Evolutionary conservation across 108 stramenopile species (phyloP), one percentile per base, ranked within the genome.

Genomic region (Cylindrotheca fusiformis): DNA sequence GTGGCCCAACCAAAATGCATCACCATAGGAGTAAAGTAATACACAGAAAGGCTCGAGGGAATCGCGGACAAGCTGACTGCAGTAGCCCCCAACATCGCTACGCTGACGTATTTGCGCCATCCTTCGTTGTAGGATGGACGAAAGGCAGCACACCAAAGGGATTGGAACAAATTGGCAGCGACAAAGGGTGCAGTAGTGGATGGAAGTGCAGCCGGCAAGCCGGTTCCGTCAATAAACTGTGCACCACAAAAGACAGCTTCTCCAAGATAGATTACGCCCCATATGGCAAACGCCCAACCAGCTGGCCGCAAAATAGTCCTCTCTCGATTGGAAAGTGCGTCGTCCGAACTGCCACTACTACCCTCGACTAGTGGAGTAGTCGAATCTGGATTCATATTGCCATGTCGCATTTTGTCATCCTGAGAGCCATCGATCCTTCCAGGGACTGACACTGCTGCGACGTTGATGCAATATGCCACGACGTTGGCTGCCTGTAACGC

Each of bases 1-100:
- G 78, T 75, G 0, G 75, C 69, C 89, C 89, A 90, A 25, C 86
- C 89, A 72, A 86, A 86, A 55, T 90, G 89, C 22, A 84, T 46
- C 17, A 79, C 58, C 47, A 86, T 47, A 2, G 84, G 82, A 27
- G 80, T 48, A 44, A 74, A 71, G 29, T 68, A 83, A 0, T 1
- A 55, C 3, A 55, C 10, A 55, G 53, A 45, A 27, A 75, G 33
- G 17, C 62, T 60, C 4, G 75, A 25, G 2, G 5, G 3, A 8
- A 29, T 29, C n/a, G 25, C 73, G 10, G 83, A 86, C 44, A 90
- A 59, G 27, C 79, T 73, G 49, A 73, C 75, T 14, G 83, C 85
- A 51, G 79, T 78, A 4, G 80, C 80, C 20, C 72, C 81, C 41
- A 90, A 58, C 64, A 77, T 81, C 4, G 54, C 60, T 0, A 58